Percentiles rank a stretch among this genome's conserved stretches.
These are phyloP conservation scores for Tephrocybe rancida DNA, from an alignment of 768 basidiomycete species.

Conservation along the genomic window DNA sequence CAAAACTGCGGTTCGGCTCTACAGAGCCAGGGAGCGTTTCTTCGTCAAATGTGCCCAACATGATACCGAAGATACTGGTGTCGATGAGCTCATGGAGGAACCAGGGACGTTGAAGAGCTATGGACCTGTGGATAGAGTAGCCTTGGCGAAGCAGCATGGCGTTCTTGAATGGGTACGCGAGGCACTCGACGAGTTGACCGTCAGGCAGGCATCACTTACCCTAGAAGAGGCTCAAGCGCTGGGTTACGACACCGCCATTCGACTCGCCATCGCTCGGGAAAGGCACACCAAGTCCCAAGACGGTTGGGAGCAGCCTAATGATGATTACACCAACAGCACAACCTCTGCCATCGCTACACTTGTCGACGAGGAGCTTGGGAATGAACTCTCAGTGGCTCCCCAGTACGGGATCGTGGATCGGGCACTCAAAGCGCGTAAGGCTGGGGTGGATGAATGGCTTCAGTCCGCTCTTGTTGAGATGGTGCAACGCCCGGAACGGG, in stretches of 20 bases:
- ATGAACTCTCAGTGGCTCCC: no score
- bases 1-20: slow-evolving; percentile 3
- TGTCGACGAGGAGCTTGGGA: no score
- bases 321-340: no score
- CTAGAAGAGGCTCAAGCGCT: background rate
- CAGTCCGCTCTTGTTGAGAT: background rate
- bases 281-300: background rate
- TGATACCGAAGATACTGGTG: background rate
- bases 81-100: background rate
- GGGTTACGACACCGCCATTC: slow-evolving; percentile 1
- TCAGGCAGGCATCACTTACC: background rate
- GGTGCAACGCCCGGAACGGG: background rate
- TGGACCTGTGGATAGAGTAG: background rate
- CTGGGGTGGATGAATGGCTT: background rate
- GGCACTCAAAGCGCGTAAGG: background rate
- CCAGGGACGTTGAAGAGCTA: background rate
- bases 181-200: background rate
- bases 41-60: background rate
- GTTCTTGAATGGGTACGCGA: slow-evolving; percentile 1
- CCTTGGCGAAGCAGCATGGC: background rate
- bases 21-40: background rate
- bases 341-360: no score
- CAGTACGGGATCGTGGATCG: no score
- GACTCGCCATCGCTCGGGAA: background rate
- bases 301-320: no score